Evolutionary conservation across 331 rosid species (phyloP).

Genomic region (Prunus yedoensis): DNA sequence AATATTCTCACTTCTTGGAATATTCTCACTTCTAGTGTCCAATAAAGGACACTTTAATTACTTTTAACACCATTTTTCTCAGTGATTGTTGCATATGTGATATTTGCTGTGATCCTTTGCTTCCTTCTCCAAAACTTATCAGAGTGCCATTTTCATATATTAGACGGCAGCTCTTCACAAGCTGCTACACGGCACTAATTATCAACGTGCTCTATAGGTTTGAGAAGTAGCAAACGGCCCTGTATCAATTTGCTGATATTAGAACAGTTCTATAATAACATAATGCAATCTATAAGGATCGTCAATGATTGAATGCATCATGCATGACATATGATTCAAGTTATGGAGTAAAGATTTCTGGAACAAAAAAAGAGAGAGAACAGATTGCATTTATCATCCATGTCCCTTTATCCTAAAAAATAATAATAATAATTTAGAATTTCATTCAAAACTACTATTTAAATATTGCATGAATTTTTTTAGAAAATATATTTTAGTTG

Average conservation of each 20-base stretch:
- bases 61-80: slow-evolving; percentile 1
- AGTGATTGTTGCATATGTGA: slow-evolving; percentile 12
- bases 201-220: slow-evolving; percentile 18
- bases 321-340: neutral
- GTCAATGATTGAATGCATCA: neutral
- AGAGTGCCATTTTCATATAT: slow-evolving; percentile 26
- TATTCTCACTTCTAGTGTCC: no score
- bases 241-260: slow-evolving; percentile 10
- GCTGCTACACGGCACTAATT: slow-evolving; percentile 24
- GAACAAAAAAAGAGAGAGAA: neutral
- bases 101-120: slow-evolving; percentile 1
- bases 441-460: neutral
- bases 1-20: neutral
- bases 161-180: slow-evolving; percentile 34
- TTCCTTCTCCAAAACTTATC: slow-evolving; percentile 36
- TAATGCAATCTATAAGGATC: neutral
- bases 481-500: neutral
- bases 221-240: slow-evolving; percentile 23
- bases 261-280: neutral
- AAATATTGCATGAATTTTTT: neutral
- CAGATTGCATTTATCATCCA: neutral
- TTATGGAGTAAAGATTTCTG: neutral
- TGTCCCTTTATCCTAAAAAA: neutral
- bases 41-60: neutral
- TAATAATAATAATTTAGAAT: neutral